phyloP scores from a whole-genome alignment of 768 basidiomycete genomes.

The Clavaria fumosa region DNA sequence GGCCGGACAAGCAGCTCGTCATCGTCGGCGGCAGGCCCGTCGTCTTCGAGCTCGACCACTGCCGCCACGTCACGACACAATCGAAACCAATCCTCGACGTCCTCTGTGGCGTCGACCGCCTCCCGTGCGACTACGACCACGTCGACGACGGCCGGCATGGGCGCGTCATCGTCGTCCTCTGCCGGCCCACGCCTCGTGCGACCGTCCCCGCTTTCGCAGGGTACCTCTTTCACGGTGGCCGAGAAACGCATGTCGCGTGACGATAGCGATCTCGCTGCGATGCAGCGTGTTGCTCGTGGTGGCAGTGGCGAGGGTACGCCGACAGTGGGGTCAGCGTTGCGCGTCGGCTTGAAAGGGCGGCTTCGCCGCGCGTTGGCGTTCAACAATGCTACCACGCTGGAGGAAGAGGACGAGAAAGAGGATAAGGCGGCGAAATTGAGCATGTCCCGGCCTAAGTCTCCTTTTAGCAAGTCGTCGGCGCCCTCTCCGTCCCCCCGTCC shows the following conservation, averaged over 20 bases:
- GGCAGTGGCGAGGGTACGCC: slow-evolving; percentile 28
- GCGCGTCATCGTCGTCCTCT: slow-evolving; percentile 21
- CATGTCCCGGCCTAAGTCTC: slow-evolving; percentile 9
- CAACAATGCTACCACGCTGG: slow-evolving; percentile 40
- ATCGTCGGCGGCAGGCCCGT: slow-evolving; percentile 10
- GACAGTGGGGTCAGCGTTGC: slow-evolving; percentile 28
- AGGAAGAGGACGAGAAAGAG: slow-evolving; percentile 39
- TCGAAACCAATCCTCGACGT: slow-evolving; percentile 30
- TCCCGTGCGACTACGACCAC: slow-evolving; percentile 19
- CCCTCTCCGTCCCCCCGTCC: neutral
- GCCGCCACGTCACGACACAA: slow-evolving; percentile 30
- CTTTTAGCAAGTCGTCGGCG: neutral
- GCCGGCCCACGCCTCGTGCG: slow-evolving; percentile 27
- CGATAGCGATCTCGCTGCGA: slow-evolving; percentile 51
- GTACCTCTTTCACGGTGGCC: slow-evolving; percentile 39
- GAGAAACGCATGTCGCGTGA: slow-evolving; percentile 70
- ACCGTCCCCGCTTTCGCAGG: slow-evolving; percentile 61
- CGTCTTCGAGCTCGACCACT: no score
- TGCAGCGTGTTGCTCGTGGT: no score
- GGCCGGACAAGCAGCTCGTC: no score
- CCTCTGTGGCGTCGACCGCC: slow-evolving; percentile 30
- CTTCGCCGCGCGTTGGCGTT: slow-evolving; percentile 61
- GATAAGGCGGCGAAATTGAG: slow-evolving; percentile 25
- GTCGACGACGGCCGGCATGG: slow-evolving; percentile 22
- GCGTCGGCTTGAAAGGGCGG: slow-evolving; percentile 62